Percentiles rank a stretch among this genome's conserved stretches.
phyloP scores from a whole-genome alignment of 140 eudicot species.

The Ambrosia hybrid region DNA sequence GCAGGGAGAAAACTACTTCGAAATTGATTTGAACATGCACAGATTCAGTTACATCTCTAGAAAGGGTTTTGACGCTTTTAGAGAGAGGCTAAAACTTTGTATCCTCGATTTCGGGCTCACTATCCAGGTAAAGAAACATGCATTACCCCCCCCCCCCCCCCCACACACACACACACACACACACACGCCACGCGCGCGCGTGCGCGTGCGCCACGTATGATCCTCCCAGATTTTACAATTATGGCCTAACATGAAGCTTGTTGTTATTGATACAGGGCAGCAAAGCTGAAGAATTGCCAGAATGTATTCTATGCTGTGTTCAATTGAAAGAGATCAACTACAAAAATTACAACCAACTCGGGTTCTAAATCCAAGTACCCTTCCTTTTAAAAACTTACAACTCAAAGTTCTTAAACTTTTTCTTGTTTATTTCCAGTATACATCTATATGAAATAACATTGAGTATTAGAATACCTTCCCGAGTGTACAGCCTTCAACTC shows the following conservation, averaged over 20 bases:
- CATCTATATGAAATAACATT: constrained; percentile 24
- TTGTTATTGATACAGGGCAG: constrained; percentile 63
- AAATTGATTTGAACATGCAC: constrained; percentile 95
- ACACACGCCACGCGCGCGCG: no score
- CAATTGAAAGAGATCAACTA: constrained; percentile 77
- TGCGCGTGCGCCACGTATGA: no score
- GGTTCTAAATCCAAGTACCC: constrained; percentile 34
- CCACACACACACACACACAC: neutral
- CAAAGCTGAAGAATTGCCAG: constrained; percentile 89
- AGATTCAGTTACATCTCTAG: constrained; percentile 91
- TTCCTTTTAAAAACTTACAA: constrained; percentile 16
- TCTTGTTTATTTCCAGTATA: constrained; percentile 18
- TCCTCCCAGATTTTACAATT: neutral
- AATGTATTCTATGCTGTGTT: constrained; percentile 73
- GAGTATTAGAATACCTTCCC: constrained; percentile 22
- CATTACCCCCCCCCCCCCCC: no score
- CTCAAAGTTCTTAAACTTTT: constrained; percentile 21
- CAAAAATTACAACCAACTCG: constrained; percentile 57
- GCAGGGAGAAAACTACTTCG: constrained; percentile 95
- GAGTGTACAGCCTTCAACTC: constrained; percentile 38
- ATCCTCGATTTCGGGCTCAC: constrained; percentile 89
- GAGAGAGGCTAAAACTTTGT: constrained; percentile 74
- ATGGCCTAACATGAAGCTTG: constrained; percentile 13
- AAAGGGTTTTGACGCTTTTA: constrained; percentile 83
- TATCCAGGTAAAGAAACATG: constrained; percentile 62